Percentiles rank a stretch among this genome's conserved stretches.
phyloP scores from a whole-genome alignment of 1,284 basidiomycete genomes.

The Tetrapyrgos nigripes region DNA sequence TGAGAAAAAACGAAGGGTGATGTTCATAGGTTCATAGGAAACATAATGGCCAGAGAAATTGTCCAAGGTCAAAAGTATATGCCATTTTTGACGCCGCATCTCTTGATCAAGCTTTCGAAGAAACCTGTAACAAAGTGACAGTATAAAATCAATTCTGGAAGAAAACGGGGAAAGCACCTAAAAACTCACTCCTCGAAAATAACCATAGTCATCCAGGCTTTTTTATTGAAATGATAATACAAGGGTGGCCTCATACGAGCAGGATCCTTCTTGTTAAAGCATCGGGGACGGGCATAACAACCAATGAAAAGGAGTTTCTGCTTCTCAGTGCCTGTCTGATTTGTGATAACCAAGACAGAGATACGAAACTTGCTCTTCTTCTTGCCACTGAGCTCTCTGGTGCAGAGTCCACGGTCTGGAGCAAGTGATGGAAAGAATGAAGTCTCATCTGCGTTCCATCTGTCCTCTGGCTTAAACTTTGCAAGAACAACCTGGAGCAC shows the following conservation, averaged over 20 bases:
- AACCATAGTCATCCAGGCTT: neutral
- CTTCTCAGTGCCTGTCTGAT: neutral
- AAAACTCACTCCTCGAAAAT: neutral
- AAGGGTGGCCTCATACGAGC: neutral
- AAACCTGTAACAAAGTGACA: too few relatives aligned
- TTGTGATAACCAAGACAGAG: neutral
- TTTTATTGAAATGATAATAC: neutral
- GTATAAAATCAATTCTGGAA: too few relatives aligned
- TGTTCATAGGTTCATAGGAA: conserved; percentile 19
- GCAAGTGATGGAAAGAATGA: neutral
- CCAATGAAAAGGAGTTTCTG: neutral
- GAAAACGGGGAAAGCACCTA: too few relatives aligned
- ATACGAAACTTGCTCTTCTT: neutral
- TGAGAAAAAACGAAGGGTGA: conserved; percentile 31
- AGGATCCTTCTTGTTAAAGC: neutral
- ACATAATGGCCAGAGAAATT: conserved; percentile 1
- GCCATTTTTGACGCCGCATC: neutral
- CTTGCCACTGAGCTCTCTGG: neutral
- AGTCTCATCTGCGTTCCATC: neutral
- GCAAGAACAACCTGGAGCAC: neutral
- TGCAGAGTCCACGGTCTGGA: neutral
- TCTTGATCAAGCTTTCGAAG: too few relatives aligned
- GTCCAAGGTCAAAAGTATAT: neutral
- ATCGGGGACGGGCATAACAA: neutral
- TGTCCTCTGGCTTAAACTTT: neutral